A percentile compares a stretch with the other conserved stretches of the same genome.
Conservation (phyloP, 768 basidiomycete genomes). For the Dentipellis sp. region DNA sequence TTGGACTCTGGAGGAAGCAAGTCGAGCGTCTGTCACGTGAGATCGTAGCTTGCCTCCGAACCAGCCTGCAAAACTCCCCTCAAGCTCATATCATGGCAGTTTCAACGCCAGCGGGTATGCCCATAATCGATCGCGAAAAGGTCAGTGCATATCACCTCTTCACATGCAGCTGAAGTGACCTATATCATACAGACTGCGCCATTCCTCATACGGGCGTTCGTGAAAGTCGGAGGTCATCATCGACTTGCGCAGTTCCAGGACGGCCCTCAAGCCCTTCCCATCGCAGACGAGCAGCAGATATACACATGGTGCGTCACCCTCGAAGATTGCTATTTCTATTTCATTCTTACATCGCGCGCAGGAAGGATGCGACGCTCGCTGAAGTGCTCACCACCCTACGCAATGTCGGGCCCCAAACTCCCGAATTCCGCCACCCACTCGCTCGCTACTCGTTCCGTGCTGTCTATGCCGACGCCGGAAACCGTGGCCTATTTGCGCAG, state of each 20-base stretch:
- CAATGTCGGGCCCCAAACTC: constrained; percentile 52
- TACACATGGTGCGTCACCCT: constrained; percentile 56
- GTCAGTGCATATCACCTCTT: constrained; percentile 18
- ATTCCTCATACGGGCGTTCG: constrained; percentile 74
- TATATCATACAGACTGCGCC: constrained; percentile 51
- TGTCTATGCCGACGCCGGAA: constrained; percentile 65
- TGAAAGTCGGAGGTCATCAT: constrained; percentile 77
- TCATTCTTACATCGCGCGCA: constrained; percentile 18
- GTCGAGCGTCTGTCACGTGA: too few relatives aligned
- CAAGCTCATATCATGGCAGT: constrained; percentile 23
- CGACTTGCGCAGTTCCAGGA: constrained; percentile 69
- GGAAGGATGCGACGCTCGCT: constrained; percentile 77
- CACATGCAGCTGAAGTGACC: neutral
- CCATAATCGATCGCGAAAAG: constrained; percentile 50
- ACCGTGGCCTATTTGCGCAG: constrained; percentile 60
- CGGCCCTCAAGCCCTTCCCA: constrained; percentile 46
- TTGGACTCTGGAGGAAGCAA: too few relatives aligned
- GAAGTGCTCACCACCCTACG: constrained; percentile 75
- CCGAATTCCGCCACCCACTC: constrained; percentile 74
- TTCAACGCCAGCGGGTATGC: constrained; percentile 34
- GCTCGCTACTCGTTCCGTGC: constrained; percentile 76
- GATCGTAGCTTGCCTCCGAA: too few relatives aligned
- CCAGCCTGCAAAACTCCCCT: neutral
- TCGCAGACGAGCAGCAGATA: constrained; percentile 74
- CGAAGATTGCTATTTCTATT: neutral